Percentiles rank a stretch among this genome's conserved stretches.
Conservation (phyloP, 345 rosid species). For the Salix purpurea region DNA sequence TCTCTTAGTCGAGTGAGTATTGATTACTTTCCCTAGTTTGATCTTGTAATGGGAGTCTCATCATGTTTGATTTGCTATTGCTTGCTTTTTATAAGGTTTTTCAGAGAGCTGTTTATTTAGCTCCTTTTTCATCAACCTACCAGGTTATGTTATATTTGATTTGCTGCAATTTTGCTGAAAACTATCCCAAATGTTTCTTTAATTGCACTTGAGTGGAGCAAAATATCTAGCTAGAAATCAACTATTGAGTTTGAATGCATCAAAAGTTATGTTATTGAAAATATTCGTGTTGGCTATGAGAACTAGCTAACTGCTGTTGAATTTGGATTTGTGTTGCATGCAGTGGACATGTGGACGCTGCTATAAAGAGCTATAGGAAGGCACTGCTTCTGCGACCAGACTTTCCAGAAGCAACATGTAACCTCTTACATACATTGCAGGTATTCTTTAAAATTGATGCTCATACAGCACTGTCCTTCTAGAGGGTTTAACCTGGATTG, state of each 20-base stretch:
- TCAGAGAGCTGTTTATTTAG: neutral
- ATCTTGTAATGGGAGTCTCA: neutral
- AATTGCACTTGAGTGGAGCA: neutral
- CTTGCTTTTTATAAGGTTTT: neutral
- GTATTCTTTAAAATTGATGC: conserved; percentile 28
- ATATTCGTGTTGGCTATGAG: neutral
- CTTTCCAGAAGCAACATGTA: conserved; percentile 98
- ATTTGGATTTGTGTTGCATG: conserved; percentile 10
- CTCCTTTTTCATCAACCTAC: neutral
- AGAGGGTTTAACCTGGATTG: neutral
- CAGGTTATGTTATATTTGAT: neutral
- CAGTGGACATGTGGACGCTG: conserved; percentile 94
- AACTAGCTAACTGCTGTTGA: neutral
- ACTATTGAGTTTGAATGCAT: neutral
- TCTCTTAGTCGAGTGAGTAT: neutral
- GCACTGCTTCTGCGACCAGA: conserved; percentile 79
- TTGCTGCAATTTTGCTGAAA: neutral
- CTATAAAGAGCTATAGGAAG: conserved; percentile 85
- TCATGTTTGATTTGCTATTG: neutral
- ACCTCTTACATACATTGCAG: conserved; percentile 91
- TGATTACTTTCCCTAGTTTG: neutral
- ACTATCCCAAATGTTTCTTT: neutral
- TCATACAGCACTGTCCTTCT: neutral
- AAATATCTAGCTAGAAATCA: neutral
- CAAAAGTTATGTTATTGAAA: neutral